These are phyloP conservation scores for Blastocystis sp. DNA, from an alignment of 352 stramenopile genomes.

Conservation along the genomic window DNA sequence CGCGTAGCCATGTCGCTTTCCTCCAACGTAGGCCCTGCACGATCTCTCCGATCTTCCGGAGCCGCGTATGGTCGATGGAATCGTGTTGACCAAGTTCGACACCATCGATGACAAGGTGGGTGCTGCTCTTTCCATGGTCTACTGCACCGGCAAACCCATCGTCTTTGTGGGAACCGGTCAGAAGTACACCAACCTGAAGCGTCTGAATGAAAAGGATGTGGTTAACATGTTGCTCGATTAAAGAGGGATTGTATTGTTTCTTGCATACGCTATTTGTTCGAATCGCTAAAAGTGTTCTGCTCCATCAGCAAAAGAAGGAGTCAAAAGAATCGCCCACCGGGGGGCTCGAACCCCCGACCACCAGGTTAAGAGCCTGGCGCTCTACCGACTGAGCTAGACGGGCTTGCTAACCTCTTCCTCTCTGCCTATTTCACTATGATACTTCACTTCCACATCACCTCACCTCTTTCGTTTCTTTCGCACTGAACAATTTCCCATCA, in stretches of 20 bases:
- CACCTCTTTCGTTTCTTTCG: no score
- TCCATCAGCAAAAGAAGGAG: not conserved
- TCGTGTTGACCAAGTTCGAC: constrained; percentile 98
- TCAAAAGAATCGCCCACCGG: constrained; percentile 31
- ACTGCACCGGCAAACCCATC: constrained; percentile 93
- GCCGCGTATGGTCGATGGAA: constrained; percentile 84
- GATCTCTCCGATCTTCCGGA: constrained; percentile 59
- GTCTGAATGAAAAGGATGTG: constrained; percentile 61
- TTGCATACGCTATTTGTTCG: no score
- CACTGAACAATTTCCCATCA: no score
- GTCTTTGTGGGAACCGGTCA: constrained; percentile 96
- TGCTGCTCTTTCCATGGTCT: constrained; percentile 94
- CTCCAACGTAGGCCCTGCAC: constrained; percentile 4
- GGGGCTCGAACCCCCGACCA: constrained; percentile 46
- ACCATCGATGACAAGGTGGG: constrained; percentile 98
- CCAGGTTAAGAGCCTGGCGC: constrained; percentile 50
- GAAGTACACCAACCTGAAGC: constrained; percentile 98
- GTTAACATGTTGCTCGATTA: constrained; percentile 34
- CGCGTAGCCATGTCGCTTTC: constrained; percentile 63
- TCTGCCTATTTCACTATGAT: not conserved
- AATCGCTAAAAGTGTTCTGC: no score
- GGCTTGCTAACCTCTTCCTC: not conserved
- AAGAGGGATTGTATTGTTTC: not conserved
- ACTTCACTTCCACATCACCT: not conserved
- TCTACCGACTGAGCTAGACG: constrained; percentile 52